A percentile compares a stretch with the other conserved stretches of the same genome.
Conservation (phyloP, 2,329 filamentous ascomycete genomes). For the Fusarium tuaranense region DNA sequence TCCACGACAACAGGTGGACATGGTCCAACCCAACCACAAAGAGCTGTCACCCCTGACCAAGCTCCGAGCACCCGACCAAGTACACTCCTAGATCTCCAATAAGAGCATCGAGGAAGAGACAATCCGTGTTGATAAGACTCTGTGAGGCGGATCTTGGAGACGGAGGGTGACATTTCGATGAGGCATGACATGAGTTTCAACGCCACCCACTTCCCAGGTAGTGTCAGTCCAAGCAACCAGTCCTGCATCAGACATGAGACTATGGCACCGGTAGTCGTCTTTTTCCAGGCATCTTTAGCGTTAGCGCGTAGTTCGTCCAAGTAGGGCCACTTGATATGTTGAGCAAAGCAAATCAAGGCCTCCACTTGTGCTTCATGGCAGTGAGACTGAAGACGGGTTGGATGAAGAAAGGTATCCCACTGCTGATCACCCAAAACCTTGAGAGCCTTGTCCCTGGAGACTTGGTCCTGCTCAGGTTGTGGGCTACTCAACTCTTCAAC, state of each 20-base stretch:
- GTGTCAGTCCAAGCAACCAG: conserved; percentile 15
- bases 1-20: conserved; percentile 13
- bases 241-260: not conserved
- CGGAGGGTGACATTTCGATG: conserved; percentile 2
- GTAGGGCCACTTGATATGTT: conserved; percentile 17
- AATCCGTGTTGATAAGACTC: not conserved
- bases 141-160: not conserved
- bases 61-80: conserved; percentile 8
- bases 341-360: conserved; percentile 8
- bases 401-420: conserved; percentile 3
- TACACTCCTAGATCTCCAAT: conserved; percentile 14
- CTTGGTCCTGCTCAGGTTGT: not conserved
- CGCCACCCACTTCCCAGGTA: conserved; percentile 10
- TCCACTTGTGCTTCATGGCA: conserved; percentile 18
- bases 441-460: not conserved
- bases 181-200: conserved; percentile 14
- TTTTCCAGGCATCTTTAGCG: conserved; percentile 3
- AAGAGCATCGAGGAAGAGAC: not conserved
- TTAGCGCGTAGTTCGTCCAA: conserved; percentile 1
- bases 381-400: conserved; percentile 3
- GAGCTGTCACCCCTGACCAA: conserved; percentile 1
- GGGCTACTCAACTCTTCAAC: not conserved
- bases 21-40: conserved; percentile 20
- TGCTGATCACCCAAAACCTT: not conserved
- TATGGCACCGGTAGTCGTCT: not conserved